Percentiles rank a stretch among this genome's conserved stretches.
These are phyloP conservation scores for Ceriops zippeliana DNA, from an alignment of 345 rosid genomes.

Conservation along the genomic window DNA sequence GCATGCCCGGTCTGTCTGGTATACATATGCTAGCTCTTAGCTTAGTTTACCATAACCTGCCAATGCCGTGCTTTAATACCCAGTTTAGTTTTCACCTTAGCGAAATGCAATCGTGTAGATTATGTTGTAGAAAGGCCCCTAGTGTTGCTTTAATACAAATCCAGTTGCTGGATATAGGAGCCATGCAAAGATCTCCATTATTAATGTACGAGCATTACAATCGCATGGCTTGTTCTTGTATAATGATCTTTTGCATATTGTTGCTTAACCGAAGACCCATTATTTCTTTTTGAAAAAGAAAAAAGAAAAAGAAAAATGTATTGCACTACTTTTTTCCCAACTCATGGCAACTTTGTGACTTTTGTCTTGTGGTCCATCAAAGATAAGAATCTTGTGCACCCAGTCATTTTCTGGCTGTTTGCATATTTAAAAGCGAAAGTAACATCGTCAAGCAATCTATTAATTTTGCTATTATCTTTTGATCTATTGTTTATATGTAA, in stretches of 20 bases:
- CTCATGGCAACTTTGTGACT: too few species aligned
- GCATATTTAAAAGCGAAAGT: too few species aligned
- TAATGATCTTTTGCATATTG: background rate
- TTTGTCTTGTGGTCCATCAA: too few species aligned
- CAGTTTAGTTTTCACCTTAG: background rate
- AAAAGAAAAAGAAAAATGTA: too few species aligned
- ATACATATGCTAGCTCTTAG: background rate
- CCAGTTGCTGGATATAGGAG: background rate
- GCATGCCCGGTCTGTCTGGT: background rate
- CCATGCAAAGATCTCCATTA: background rate
- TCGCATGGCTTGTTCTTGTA: background rate
- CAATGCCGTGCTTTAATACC: background rate
- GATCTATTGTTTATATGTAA: too few species aligned
- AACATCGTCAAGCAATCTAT: too few species aligned
- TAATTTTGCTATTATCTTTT: too few species aligned
- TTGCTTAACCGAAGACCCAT: too few species aligned
- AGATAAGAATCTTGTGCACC: too few species aligned
- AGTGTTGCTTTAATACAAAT: background rate
- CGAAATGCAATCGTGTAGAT: background rate
- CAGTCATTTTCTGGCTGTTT: too few species aligned
- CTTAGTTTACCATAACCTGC: background rate
- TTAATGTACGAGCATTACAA: conserved; percentile 1
- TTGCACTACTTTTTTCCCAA: too few species aligned
- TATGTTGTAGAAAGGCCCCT: background rate
- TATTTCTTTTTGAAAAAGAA: too few species aligned